Percentiles rank a stretch among this genome's conserved stretches.
Conservation (phyloP, 129 eudicot species). For the Sambucus nigra region DNA sequence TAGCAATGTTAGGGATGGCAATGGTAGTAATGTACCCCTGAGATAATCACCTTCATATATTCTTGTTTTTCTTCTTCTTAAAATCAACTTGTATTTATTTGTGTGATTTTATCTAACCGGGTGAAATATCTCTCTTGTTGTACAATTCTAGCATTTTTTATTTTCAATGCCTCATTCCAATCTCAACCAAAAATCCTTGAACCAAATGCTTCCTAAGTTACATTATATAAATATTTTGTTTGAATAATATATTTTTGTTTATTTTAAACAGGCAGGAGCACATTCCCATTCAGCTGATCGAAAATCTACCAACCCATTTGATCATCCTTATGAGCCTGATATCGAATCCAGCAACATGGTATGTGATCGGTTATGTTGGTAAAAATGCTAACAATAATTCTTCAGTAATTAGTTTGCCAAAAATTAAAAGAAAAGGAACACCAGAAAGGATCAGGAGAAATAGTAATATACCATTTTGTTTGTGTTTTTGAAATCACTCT, state of each 20-base stretch:
- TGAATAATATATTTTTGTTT: neutral
- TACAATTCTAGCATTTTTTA: no score
- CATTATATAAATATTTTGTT: neutral
- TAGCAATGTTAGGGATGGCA: no score
- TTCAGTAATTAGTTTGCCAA: no score
- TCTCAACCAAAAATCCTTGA: neutral
- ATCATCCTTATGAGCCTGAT: conserved; percentile 53
- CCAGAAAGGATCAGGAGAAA: no score
- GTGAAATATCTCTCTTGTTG: no score
- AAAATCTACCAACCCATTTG: conserved; percentile 80
- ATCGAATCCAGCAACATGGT: conserved; percentile 54
- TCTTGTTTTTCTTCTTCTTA: no score
- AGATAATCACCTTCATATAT: no score
- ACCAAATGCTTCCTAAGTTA: neutral
- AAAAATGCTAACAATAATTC: no score
- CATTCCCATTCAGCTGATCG: conserved; percentile 22
- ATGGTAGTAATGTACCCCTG: no score
- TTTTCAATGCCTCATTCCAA: no score
- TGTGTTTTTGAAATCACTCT: neutral
- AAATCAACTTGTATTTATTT: no score
- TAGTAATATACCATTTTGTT: neutral
- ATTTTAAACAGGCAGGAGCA: conserved; percentile 35
- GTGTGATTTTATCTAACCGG: no score
- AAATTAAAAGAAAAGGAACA: neutral
- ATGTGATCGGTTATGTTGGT: conserved; percentile 16